A percentile compares a stretch with the other conserved stretches of the same genome.
Conservation (phyloP, 2,329 filamentous ascomycete species). For the Ceratocystis smalleyi region DNA sequence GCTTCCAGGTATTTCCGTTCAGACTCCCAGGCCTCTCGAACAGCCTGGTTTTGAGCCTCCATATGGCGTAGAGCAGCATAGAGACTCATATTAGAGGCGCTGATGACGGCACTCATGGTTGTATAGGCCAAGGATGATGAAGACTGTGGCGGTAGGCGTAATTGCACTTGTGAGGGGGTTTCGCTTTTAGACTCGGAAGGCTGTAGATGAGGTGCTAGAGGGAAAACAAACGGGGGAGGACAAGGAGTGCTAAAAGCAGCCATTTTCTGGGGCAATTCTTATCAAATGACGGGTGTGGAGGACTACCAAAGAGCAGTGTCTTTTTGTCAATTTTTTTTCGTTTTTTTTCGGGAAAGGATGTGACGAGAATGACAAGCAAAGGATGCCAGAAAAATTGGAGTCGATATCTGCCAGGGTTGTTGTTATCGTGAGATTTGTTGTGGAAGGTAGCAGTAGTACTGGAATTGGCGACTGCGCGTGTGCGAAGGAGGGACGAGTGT, state of each 20-base stretch:
- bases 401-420: background rate
- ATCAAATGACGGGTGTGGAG: background rate
- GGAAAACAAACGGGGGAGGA: constrained; percentile 2
- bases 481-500: background rate
- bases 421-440: constrained; percentile 3
- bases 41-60: constrained; percentile 29
- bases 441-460: background rate
- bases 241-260: constrained; percentile 1
- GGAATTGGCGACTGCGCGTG: background rate
- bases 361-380: constrained; percentile 2
- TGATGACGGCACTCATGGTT: constrained; percentile 2
- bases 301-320: background rate
- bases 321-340: background rate
- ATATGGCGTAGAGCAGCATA: constrained; percentile 25
- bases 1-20: constrained; percentile 40
- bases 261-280: background rate
- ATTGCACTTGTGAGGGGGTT: background rate
- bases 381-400: constrained; percentile 2
- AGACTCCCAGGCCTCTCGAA: constrained; percentile 37
- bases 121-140: constrained; percentile 3
- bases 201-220: background rate
- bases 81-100: constrained; percentile 9
- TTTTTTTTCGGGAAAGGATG: background rate
- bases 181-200: background rate
- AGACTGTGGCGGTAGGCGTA: background rate